Percentiles rank a stretch among this genome's conserved stretches.
These are phyloP conservation scores for Chenopodium album DNA, from an alignment of 148 eudicot species.

Conservation along the genomic window DNA sequence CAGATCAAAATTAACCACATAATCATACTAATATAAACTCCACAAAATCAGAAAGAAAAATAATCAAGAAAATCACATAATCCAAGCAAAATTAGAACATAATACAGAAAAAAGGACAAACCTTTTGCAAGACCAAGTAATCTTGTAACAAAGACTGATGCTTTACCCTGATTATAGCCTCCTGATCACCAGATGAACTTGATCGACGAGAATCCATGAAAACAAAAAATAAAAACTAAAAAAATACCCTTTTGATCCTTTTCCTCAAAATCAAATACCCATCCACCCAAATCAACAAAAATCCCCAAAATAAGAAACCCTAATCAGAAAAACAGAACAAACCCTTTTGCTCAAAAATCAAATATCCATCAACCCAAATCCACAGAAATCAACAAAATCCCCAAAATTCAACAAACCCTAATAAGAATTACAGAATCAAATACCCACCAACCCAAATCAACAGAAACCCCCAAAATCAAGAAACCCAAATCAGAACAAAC, in stretches of 20 bases:
- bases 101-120: constrained; percentile 18
- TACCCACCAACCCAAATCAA: constrained; percentile 21
- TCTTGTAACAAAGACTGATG: constrained; percentile 47
- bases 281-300: constrained; percentile 9
- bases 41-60: neutral
- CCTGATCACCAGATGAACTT: constrained; percentile 30
- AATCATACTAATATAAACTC: neutral
- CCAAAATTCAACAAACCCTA: too few relatives aligned
- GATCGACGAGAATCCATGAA: constrained; percentile 33
- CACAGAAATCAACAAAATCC: too few relatives aligned
- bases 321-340: neutral
- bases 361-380: too few relatives aligned
- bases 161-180: constrained; percentile 31
- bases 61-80: neutral
- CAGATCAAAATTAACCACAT: constrained; percentile 9
- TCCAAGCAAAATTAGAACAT: neutral
- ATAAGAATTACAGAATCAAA: constrained; percentile 7
- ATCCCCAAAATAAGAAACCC: neutral
- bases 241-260: constrained; percentile 25
- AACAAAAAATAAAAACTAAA: neutral
- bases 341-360: constrained; percentile 4
- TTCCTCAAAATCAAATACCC: constrained; percentile 24
- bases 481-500: constrained; percentile 21
- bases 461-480: neutral
- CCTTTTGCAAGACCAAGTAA: constrained; percentile 61